Base-by-base conservation (phyloP, 2,329 filamentous ascomycete genomes). In the Ophiostoma montium region DNA sequence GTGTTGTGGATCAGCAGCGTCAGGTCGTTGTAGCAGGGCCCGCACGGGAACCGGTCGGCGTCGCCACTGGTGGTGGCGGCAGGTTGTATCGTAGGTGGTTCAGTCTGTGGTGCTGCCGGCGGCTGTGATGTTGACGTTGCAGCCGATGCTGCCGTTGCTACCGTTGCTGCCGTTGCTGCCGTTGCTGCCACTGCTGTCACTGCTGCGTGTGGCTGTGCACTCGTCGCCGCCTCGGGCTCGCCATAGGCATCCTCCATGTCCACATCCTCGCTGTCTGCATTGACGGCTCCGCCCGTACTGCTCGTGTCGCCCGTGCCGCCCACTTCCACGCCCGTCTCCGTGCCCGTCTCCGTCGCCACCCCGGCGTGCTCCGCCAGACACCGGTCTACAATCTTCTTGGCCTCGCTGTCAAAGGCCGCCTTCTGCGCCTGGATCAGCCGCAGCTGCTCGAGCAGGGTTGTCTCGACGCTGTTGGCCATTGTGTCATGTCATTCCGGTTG, bases 21-120 rank as follows among this genome's bases (percentile, higher is more conserved):
- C 5, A 74, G 60, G 48, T 69, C 65, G 18, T 60, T 60, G 60
- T 70, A 74, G 58, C 74, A 77, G 21, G 65, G 61, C 10, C 65
- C 56, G 56, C 73, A 78, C 41, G 73, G 65, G 8, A 64, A 16
- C 15, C 8, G 3, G 33, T 9, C 13, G 13, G 9, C 2, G 15
- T 19, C n/a, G 10, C 19, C n/a, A 16, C 18, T 12, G 23, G 23
- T 21, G 39, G 12, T 32, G 15, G 13, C 13, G 31, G 31, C 5
- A 7, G 31, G 31, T 33, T 3, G 5, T 16, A 9, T 35, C 10
- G 30, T 11, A 15, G 27, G 16, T n/a, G 38, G 13, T 27, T 19
- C 21, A n/a, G n/a, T n/a, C 15, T 15, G 11, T 11, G 31, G 1
- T 23, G 32, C 8, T 11, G 13, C 5, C 31, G 27, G 2, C 18